A percentile compares a stretch with the other conserved stretches of the same genome.
phyloP scores from a whole-genome alignment of 257 asterid species.

The Solanum tarijense region DNA sequence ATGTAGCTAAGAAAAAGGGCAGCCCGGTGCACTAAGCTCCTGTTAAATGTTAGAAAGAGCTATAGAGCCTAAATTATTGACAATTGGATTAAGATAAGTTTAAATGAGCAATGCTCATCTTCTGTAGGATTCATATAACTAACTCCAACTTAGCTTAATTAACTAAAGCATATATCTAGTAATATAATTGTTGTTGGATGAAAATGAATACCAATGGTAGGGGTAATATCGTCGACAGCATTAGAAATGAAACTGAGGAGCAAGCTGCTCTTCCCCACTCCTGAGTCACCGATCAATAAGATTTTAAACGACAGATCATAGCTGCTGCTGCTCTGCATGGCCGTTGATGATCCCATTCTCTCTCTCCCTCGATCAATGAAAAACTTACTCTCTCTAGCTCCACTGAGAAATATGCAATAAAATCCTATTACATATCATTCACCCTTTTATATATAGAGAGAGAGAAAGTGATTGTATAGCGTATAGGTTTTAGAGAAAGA shows the following conservation, averaged over 20 bases:
- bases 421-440: background rate
- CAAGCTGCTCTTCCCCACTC: slow-evolving; percentile 93
- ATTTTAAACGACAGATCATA: slow-evolving; percentile 92
- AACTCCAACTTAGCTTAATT: background rate
- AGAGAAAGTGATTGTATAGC: background rate
- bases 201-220: slow-evolving; percentile 61
- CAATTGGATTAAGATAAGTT: background rate
- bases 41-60: background rate
- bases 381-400: background rate
- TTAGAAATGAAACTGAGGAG: slow-evolving; percentile 82
- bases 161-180: background rate
- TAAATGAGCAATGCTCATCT: background rate
- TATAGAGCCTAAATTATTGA: background rate
- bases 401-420: background rate
- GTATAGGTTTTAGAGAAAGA: background rate
- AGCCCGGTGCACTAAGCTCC: background rate
- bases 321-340: slow-evolving; percentile 22
- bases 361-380: background rate
- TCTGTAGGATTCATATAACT: background rate
- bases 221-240: slow-evolving; percentile 62
- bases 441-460: background rate
- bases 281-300: slow-evolving; percentile 90
- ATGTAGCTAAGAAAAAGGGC: background rate
- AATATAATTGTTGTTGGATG: background rate
- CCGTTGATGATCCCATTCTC: slow-evolving; percentile 37